Evolutionary conservation across 495 filamentous ascomycete species (phyloP), one percentile per base, ranked within the genome.

Genomic region (Penicilliopsis zonata): DNA sequence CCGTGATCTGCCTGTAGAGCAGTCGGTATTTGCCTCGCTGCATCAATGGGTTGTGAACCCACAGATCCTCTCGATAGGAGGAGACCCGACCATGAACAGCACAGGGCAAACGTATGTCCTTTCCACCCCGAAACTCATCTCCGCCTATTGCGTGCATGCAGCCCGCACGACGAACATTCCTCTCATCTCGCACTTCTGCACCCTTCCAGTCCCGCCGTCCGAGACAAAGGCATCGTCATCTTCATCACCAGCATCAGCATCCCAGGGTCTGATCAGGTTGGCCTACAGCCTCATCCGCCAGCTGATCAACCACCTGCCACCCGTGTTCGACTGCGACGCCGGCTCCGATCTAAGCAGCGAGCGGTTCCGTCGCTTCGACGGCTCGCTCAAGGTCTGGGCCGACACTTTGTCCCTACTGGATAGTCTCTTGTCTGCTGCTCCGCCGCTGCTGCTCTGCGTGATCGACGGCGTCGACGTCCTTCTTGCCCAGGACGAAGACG

Each of bases 201-300:
- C 47, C 22, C 47, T 62, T 2, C 51, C 55, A 4, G 34, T 34
- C 5, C 30, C 47, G 14, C 38, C 39, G n/a, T 36, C 34, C 1
- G 31, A 40, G 22, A 54, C 45, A 12, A 42, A 50, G 37, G 58
- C 48, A 1, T 26, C 40, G 2, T 56, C 52, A 20, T n/a, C n/a
- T n/a, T n/a, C n/a, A n/a, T n/a, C n/a, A n/a, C n/a, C n/a, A n/a
- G n/a, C n/a, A n/a, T n/a, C n/a, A n/a, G n/a, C n/a, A n/a, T 44
- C 57, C 30, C 48, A 51, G 22, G 58, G 56, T 1, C 47, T 69
- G 2, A 51, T 69, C 9, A 52, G 57, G 4, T 50, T 69, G 18
- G 54, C 55, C 1, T 67, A 69, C 35, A 63, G 61, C 30, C 33
- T 67, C n/a, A 65, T 67, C 13, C 57, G 61, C n/a, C 63, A 67